These are phyloP conservation scores for Pseudogymnoascus sp. DNA, from an alignment of 2,329 filamentous ascomycete genomes.

Conservation along the genomic window DNA sequence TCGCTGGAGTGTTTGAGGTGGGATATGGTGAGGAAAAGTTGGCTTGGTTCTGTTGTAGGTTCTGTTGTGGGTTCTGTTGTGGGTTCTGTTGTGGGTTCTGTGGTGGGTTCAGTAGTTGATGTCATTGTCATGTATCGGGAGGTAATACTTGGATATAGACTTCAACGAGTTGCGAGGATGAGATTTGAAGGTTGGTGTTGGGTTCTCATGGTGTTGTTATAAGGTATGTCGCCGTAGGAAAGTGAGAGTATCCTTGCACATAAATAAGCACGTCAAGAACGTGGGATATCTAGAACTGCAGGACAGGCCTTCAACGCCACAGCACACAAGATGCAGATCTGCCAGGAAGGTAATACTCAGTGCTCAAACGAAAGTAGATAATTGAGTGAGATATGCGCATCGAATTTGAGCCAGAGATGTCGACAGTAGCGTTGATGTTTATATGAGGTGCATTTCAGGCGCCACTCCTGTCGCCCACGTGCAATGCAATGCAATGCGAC, in stretches of 20 bases:
- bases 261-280: background rate
- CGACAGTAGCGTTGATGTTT: background rate
- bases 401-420: background rate
- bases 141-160: no score
- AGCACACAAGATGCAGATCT: background rate
- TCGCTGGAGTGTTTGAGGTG: background rate
- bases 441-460: background rate
- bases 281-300: background rate
- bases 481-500: background rate
- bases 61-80: no score
- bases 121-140: no score
- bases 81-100: no score
- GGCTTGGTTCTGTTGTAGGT: background rate
- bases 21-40: background rate
- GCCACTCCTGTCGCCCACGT: background rate
- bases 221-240: background rate
- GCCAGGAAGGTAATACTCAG: no score
- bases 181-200: background rate
- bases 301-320: background rate
- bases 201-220: background rate
- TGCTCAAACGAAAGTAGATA: no score
- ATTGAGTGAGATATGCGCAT: background rate
- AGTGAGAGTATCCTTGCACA: background rate
- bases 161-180: background rate
- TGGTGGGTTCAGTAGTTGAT: no score